Evolutionary conservation across 1,284 basidiomycete species (phyloP).

Genomic region (Filobasidium uniguttulatum): DNA sequence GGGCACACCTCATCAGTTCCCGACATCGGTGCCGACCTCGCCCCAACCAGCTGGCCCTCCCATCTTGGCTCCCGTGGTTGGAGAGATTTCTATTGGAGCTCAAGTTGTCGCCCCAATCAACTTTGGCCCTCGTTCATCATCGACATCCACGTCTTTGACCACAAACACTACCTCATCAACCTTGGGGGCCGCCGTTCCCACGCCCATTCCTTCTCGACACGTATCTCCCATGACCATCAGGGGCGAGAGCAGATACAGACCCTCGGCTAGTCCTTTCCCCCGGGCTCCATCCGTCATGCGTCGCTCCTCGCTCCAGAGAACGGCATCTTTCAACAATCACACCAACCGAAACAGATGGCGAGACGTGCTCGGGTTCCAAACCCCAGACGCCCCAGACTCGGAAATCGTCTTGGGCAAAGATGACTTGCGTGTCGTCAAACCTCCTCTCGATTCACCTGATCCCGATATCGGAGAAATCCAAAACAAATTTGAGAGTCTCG

Average conservation of each 20-base stretch:
- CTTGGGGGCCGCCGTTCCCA: no score
- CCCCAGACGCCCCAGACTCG: background rate
- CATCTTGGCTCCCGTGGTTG: background rate
- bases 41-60: background rate
- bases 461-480: background rate
- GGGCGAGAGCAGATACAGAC: no score
- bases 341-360: no score
- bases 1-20: constrained; percentile 4
- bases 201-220: no score
- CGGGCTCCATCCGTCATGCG: constrained; percentile 5
- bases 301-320: constrained; percentile 5
- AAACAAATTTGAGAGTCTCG: constrained; percentile 1
- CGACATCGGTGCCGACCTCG: constrained; percentile 2
- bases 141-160: no score
- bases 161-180: no score
- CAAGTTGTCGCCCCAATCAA: background rate
- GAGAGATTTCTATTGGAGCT: background rate
- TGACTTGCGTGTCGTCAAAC: background rate
- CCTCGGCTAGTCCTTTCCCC: constrained; percentile 5
- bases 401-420: background rate
- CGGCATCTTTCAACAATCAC: no score
- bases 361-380: no score
- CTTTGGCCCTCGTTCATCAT: no score
- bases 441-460: background rate
- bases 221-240: no score